Conservation (phyloP, 169 alveolate genomes). For the Cyclospora cayetanensis region DNA sequence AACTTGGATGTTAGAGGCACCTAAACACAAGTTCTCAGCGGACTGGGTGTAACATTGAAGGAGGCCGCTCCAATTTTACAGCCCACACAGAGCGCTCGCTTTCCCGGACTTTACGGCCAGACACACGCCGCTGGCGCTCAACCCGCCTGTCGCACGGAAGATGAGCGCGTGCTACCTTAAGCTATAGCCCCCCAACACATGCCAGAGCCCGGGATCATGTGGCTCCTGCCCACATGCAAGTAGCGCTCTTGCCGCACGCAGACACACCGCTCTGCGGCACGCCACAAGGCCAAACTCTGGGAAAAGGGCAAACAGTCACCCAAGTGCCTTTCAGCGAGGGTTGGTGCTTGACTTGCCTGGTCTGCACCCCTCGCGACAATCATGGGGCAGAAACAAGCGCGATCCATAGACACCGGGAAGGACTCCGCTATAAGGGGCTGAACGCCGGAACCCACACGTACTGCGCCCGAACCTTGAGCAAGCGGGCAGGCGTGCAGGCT, state of each 20-base stretch:
- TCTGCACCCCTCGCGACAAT: slow-evolving; percentile 94
- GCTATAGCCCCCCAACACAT: too few species aligned
- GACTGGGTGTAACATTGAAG: neutral
- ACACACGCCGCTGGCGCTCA: too few species aligned
- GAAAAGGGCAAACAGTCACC: too few species aligned
- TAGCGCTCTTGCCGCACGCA: neutral
- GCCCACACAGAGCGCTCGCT: neutral
- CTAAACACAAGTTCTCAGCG: slow-evolving; percentile 77
- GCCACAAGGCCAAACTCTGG: too few species aligned
- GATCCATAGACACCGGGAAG: slow-evolving; percentile 93
- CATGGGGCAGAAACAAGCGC: slow-evolving; percentile 95
- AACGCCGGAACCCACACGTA: too few species aligned
- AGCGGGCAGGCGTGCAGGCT: too few species aligned
- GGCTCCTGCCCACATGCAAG: too few species aligned
- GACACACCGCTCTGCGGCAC: neutral
- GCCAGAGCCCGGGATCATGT: too few species aligned
- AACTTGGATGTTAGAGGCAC: slow-evolving; percentile 91
- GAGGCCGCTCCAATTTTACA: neutral
- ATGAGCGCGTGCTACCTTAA: too few species aligned
- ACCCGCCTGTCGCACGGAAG: too few species aligned
- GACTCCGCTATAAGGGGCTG: slow-evolving; percentile 94
- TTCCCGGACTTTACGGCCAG: too few species aligned
- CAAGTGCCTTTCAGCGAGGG: too few species aligned
- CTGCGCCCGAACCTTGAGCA: neutral
- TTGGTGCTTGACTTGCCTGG: slow-evolving; percentile 64